Percentiles rank a stretch among this genome's conserved stretches.
Evolutionary conservation across 2,329 filamentous ascomycete species (phyloP).

Genomic region (Cadophora malorum): DNA sequence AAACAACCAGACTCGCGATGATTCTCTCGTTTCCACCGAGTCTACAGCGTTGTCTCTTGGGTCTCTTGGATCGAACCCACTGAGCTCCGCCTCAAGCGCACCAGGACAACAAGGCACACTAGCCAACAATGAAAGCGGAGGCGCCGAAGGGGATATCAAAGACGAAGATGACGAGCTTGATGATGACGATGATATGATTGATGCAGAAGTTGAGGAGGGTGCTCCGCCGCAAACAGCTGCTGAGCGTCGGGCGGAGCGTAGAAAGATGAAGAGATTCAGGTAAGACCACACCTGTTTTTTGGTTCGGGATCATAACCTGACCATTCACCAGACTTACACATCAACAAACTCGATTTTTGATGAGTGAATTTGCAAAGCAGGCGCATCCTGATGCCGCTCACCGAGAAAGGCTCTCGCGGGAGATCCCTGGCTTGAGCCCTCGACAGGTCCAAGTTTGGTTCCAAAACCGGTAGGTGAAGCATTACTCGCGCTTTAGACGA

Average conservation of each 20-base stretch:
- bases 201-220: slow-evolving; percentile 52
- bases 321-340: slow-evolving; percentile 75
- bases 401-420: slow-evolving; percentile 82
- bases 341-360: slow-evolving; percentile 95
- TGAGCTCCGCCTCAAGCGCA: slow-evolving; percentile 48
- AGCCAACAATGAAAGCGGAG: slow-evolving; percentile 55
- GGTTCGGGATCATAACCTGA: slow-evolving; percentile 44
- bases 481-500: slow-evolving; percentile 4
- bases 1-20: slow-evolving; percentile 48
- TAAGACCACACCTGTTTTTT: slow-evolving; percentile 47
- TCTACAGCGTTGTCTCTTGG: slow-evolving; percentile 47
- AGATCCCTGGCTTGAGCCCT: slow-evolving; percentile 90
- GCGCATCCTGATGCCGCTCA: slow-evolving; percentile 93
- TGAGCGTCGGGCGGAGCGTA: slow-evolving; percentile 62
- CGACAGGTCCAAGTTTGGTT: slow-evolving; percentile 98
- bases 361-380: slow-evolving; percentile 96
- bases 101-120: slow-evolving; percentile 50
- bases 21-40: slow-evolving; percentile 50
- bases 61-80: slow-evolving; percentile 50
- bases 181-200: slow-evolving; percentile 64
- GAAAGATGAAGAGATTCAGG: slow-evolving; percentile 83
- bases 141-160: slow-evolving; percentile 43
- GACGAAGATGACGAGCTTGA: slow-evolving; percentile 45
- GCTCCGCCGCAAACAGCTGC: slow-evolving; percentile 59
- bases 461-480: slow-evolving; percentile 81